Percentiles rank a stretch among this genome's conserved stretches.
Conservation (phyloP, 2,329 filamentous ascomycete species). For the Aplosporella prunicola region DNA sequence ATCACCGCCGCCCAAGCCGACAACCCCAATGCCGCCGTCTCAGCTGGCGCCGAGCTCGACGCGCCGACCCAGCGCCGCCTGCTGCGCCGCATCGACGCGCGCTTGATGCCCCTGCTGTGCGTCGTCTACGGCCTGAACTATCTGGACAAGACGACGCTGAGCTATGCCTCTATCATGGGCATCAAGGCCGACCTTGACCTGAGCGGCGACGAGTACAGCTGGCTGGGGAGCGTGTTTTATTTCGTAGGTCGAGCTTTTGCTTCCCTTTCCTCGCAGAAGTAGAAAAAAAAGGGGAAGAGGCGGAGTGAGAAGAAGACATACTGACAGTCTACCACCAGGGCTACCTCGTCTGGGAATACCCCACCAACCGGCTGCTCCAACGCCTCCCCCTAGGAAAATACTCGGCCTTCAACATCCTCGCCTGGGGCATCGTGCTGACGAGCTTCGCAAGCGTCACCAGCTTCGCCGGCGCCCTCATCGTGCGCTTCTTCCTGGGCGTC, state of each 20-base stretch:
- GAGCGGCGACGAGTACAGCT: constrained; percentile 43
- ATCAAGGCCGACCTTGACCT: constrained; percentile 38
- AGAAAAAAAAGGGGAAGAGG: too few relatives aligned
- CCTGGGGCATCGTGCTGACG: constrained; percentile 52
- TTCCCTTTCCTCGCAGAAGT: too few relatives aligned
- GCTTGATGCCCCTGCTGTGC: constrained; percentile 42
- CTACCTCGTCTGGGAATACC: constrained; percentile 54
- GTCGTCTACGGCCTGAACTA: constrained; percentile 51
- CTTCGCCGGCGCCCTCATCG: constrained; percentile 52
- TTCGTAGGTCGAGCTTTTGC: constrained; percentile 32
- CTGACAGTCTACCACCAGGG: too few relatives aligned
- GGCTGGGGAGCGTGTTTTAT: constrained; percentile 35
- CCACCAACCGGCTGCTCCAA: constrained; percentile 56
- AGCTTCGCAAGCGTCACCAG: constrained; percentile 54
- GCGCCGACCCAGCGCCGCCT: constrained; percentile 50
- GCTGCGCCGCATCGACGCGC: constrained; percentile 52
- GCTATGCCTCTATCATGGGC: constrained; percentile 44
- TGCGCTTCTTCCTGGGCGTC: constrained; percentile 59
- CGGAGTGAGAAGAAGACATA: too few relatives aligned
- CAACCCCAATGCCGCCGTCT: too few relatives aligned
- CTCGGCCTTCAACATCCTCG: constrained; percentile 53
- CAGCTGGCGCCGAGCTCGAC: too few relatives aligned
- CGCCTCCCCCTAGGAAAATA: constrained; percentile 57
- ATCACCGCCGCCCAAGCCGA: constrained; percentile 42
- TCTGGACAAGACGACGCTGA: constrained; percentile 49